phyloP scores from a whole-genome alignment of 805 yeast species.

The Teunomyces tritomae region DNA sequence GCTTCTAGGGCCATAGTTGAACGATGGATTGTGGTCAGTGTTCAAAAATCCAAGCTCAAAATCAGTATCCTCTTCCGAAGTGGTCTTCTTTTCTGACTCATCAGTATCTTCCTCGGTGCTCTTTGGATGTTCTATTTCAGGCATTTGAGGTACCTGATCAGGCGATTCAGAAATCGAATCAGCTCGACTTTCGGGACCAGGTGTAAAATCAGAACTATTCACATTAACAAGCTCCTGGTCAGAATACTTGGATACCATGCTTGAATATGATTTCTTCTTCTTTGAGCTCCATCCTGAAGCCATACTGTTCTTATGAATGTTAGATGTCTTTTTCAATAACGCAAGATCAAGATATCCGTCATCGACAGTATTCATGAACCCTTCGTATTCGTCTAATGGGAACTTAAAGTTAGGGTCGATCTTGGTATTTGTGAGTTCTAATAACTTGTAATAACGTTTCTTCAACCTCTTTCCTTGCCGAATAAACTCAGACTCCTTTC shows the following conservation, averaged over 20 bases:
- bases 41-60: conserved; percentile 31
- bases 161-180: not conserved
- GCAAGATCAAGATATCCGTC: conserved; percentile 62
- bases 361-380: conserved; percentile 57
- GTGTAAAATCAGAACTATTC: conserved; percentile 4
- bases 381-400: conserved; percentile 52
- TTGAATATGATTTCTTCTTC: conserved; percentile 14
- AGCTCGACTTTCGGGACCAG: not conserved
- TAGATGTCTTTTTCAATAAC: conserved; percentile 47
- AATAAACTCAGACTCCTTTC: conserved; percentile 56
- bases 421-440: conserved; percentile 22
- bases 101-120: conserved; percentile 20
- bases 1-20: conserved; percentile 1
- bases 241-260: not conserved
- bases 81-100: conserved; percentile 21
- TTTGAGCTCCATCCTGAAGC: conserved; percentile 16
- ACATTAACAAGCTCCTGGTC: conserved; percentile 1
- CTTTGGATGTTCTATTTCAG: not conserved
- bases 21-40: conserved; percentile 14
- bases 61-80: conserved; percentile 28
- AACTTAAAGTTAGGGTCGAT: conserved; percentile 25
- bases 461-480: conserved; percentile 39
- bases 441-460: conserved; percentile 21
- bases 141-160: not conserved
- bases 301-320: conserved; percentile 21